Evolutionary conservation across 129 eudicot species (phyloP), one percentile per base, ranked within the genome.

Genomic region (Centaurea solstitialis): DNA sequence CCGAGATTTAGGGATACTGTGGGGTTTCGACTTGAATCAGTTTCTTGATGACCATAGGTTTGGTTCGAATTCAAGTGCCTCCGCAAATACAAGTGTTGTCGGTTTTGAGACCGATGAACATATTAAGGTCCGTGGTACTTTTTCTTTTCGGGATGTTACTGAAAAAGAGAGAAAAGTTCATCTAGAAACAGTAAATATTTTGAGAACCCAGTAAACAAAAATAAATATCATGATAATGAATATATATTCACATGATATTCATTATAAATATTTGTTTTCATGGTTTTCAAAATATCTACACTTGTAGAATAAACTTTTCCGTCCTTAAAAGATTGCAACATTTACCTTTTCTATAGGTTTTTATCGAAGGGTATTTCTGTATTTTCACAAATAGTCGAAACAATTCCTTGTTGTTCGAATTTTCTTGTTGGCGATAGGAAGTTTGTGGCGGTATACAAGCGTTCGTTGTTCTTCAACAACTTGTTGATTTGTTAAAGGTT

Each of bases 21-120:
- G 97, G 98, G 98, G 91, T 22, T 89, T 88, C 43, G 79, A 86
- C 65, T 80, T 82, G 76, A 82, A 75, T 74, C 85, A 18, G 23
- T 53, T 79, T 59, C 20, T 50, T 81, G 85, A 73, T 73, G n/a
- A 57, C 41, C 79, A 59, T 70, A 72, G 77, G 4, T 76, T 76
- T 78, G 67, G 75, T 72, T 73, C 74, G 3, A 12, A 20, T 57
- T 76, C 80, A 53, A 71, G 79, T 76, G 13, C 71, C 28, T 68
- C 80, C 12, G 53, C 66, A 11, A 74, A 73, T 43, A 70, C 10
- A 75, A 74, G 73, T 38, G 26, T 23, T 61, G 61, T 23, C 20
- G 57, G 1, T 76, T 40, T 70, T 62, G 78, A 76, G 50, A 71
- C 65, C 28, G 50, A 64, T 73, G 64, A 22, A n/a, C 66, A 77